Conservation (phyloP, 495 filamentous ascomycete species). For the Sabuloglossum arenarium region DNA sequence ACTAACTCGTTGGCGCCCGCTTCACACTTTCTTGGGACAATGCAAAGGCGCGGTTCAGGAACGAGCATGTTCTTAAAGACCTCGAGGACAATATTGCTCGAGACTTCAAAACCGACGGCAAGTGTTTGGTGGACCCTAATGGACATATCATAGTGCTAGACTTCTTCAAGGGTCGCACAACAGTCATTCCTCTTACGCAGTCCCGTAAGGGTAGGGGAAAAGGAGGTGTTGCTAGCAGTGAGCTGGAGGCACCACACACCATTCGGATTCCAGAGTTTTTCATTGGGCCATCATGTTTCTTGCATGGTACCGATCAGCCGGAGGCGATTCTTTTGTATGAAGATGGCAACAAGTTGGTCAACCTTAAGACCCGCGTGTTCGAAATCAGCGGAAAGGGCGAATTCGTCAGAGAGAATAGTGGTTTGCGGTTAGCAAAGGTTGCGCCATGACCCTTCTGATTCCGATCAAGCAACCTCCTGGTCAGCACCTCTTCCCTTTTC, state of each 20-base stretch:
- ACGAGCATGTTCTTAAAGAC: slow-evolving; percentile 48
- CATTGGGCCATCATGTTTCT: slow-evolving; percentile 60
- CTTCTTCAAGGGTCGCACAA: slow-evolving; percentile 75
- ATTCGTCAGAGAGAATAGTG: background rate
- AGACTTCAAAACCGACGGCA: slow-evolving; percentile 52
- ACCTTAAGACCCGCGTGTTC: slow-evolving; percentile 27
- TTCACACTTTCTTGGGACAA: slow-evolving; percentile 76
- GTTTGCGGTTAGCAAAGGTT: background rate
- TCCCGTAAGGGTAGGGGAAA: slow-evolving; percentile 32
- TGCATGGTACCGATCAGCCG: slow-evolving; percentile 39
- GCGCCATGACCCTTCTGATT: slow-evolving; percentile 49
- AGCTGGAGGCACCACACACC: slow-evolving; percentile 45
- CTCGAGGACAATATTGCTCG: slow-evolving; percentile 55
- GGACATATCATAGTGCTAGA: slow-evolving; percentile 67
- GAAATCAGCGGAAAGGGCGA: background rate
- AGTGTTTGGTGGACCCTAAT: slow-evolving; percentile 65
- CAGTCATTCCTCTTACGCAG: slow-evolving; percentile 46
- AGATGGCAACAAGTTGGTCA: slow-evolving; percentile 39
- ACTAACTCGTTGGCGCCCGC: slow-evolving; percentile 80
- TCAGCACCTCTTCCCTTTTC: slow-evolving; percentile 9
- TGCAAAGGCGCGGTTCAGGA: slow-evolving; percentile 39
- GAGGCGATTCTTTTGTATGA: slow-evolving; percentile 71
- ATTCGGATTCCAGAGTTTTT: slow-evolving; percentile 71
- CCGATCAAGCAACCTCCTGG: slow-evolving; percentile 46
- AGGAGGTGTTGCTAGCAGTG: slow-evolving; percentile 21